These are phyloP conservation scores for Pichia scutulata DNA, from an alignment of 805 yeast genomes.

Conservation along the genomic window DNA sequence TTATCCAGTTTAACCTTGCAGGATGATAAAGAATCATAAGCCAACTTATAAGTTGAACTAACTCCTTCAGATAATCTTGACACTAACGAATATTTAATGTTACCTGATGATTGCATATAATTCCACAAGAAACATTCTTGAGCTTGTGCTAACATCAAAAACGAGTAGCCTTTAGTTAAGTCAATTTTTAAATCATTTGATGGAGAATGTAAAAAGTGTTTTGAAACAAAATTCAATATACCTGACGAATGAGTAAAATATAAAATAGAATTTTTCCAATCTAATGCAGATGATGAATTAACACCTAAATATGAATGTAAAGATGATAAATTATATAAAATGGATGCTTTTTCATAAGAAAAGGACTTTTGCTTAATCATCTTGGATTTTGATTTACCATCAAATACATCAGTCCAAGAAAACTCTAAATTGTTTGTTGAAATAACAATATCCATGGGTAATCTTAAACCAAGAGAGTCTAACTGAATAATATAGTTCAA, in stretches of 20 bases:
- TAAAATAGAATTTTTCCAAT: conserved; percentile 52
- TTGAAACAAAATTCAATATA: conserved; percentile 59
- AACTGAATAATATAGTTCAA: conserved; percentile 73
- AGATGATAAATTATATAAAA: conserved; percentile 72
- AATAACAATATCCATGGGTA: conserved; percentile 50
- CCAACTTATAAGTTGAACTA: conserved; percentile 44
- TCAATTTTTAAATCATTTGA: conserved; percentile 66
- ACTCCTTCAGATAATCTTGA: conserved; percentile 68
- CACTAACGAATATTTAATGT: conserved; percentile 58
- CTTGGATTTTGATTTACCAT: conserved; percentile 19
- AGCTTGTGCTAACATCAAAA: conserved; percentile 75
- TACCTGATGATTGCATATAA: conserved; percentile 37
- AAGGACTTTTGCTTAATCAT: conserved; percentile 64
- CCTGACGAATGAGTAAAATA: conserved; percentile 74
- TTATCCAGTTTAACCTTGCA: conserved; percentile 32
- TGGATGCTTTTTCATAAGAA: conserved; percentile 84
- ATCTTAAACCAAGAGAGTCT: conserved; percentile 68
- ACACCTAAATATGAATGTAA: conserved; percentile 45
- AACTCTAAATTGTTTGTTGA: conserved; percentile 37
- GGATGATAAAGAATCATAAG: conserved; percentile 20
- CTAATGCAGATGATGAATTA: conserved; percentile 24
- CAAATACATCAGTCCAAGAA: conserved; percentile 75
- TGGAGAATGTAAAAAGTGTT: conserved; percentile 85
- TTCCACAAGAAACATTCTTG: conserved; percentile 75
- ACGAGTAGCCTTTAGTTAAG: conserved; percentile 54